phyloP scores from a whole-genome alignment of 2,329 filamentous ascomycete species.

The Trichoderma citrinoviride region DNA sequence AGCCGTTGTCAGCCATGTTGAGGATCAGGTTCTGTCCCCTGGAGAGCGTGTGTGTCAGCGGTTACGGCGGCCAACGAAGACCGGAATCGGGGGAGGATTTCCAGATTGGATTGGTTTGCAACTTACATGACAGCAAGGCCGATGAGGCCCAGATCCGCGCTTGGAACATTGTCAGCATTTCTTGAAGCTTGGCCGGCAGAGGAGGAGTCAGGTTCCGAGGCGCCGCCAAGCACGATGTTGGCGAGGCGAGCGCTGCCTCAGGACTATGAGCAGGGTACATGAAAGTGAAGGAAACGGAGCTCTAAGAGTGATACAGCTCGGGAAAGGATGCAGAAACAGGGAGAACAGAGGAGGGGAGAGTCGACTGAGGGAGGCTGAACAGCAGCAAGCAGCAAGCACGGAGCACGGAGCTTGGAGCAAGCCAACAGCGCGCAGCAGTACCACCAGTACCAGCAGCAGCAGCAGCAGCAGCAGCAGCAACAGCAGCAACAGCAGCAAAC shows the following conservation, averaged over 20 bases:
- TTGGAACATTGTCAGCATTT: conserved; percentile 59
- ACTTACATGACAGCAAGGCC: conserved; percentile 86
- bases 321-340: not conserved
- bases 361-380: not conserved
- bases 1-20: conserved; percentile 87
- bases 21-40: conserved; percentile 83
- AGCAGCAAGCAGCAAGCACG: not conserved
- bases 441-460: not conserved
- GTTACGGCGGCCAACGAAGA: not conserved
- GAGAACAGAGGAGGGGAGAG: not conserved
- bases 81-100: conserved; percentile 24
- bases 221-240: conserved; percentile 68
- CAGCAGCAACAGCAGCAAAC: not conserved
- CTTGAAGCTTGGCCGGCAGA: conserved; percentile 33
- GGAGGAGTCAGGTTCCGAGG: conserved; percentile 43
- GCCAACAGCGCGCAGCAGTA: not conserved
- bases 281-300: conserved; percentile 22
- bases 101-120: not conserved
- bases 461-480: not conserved
- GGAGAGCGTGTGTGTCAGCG: conserved; percentile 22
- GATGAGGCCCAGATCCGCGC: conserved; percentile 88
- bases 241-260: conserved; percentile 67
- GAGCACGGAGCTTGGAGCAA: no score
- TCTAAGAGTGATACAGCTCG: not conserved
- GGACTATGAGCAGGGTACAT: conserved; percentile 38